Evolutionary conservation across 2,329 filamentous ascomycete species (phyloP), one percentile per base, ranked within the genome.

Genomic region (Ascochyta clinopodiicola): DNA sequence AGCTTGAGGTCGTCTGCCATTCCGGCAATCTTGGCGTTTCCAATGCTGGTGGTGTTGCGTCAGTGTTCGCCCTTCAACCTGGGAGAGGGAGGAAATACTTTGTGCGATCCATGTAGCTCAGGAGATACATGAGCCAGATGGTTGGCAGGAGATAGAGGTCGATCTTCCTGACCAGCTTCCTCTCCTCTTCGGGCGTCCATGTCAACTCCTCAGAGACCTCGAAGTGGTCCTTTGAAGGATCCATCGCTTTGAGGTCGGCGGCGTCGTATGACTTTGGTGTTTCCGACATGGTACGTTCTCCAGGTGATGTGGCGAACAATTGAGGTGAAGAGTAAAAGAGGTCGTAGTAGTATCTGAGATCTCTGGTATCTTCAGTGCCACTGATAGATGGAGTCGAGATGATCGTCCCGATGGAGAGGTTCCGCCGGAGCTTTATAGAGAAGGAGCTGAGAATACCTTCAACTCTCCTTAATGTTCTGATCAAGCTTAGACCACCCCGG

Each of bases 11-110:
- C 81, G 17, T 72, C 66, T 5, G 73, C 72, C 80, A 83, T 83
- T 12, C 81, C 81, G 3, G 80, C 80, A 43, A 82, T 77, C 63
- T 80, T 82, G 19, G 81, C 81, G 51, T 83, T 83, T 29, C 80
- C 81, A 43, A 80, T 79, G 51, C 75, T 75, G 58, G 76, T 31
- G 22, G 3, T 37, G 13, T 13, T 10, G 17, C 0, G 21, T 54
- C n/a, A 46, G 35, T 40, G 25, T 7, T 17, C 6, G 4, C 19
- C 21, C n/a, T 13, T n/a, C 9, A 2, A 10, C 1, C 24, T 21
- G 4, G 2, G 2, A 22, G 5, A 10, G 13, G 39, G 27, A 37
- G 6, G 21, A 36, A 9, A 56, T 56, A 74, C 72, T 75, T 75
- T 24, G 73, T 74, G 34, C 76, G 56, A 61, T 81, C 76, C 78